Percentiles rank a stretch among this genome's conserved stretches.
Conservation (phyloP, 345 rosid species). For the Eucalyptus melliodora region DNA sequence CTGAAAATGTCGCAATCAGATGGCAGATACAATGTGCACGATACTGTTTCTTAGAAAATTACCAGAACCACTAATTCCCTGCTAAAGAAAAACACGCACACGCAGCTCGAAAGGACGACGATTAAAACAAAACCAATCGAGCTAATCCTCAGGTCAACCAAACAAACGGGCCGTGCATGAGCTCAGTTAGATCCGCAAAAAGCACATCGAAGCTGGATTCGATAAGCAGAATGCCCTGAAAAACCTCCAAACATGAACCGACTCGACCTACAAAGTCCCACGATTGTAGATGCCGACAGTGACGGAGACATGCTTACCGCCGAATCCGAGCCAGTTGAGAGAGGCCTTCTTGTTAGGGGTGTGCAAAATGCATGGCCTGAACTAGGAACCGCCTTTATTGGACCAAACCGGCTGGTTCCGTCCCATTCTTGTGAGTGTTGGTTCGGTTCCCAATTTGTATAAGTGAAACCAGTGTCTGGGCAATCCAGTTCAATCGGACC, state of each 20-base stretch:
- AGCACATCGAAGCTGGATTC: background rate
- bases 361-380: background rate
- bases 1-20: background rate
- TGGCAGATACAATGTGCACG: background rate
- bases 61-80: background rate
- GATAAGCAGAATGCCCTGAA: background rate
- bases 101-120: background rate
- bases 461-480: accelerated
- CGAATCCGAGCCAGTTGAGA: conserved; percentile 58
- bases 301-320: conserved; percentile 67
- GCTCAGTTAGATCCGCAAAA: background rate
- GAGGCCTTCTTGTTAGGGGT: conserved; percentile 57
- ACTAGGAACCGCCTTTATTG: accelerated
- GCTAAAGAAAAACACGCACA: background rate
- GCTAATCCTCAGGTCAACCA: background rate
- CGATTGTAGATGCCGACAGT: conserved; percentile 75
- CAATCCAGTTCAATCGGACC: accelerated
- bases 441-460: too few species aligned
- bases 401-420: accelerated
- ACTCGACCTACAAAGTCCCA: conserved; percentile 56
- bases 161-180: background rate
- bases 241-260: background rate
- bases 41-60: background rate
- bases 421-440: too few species aligned
- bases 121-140: background rate